Conservation (phyloP, 371 early-diverging fungal species). For the Mucor sp. region DNA sequence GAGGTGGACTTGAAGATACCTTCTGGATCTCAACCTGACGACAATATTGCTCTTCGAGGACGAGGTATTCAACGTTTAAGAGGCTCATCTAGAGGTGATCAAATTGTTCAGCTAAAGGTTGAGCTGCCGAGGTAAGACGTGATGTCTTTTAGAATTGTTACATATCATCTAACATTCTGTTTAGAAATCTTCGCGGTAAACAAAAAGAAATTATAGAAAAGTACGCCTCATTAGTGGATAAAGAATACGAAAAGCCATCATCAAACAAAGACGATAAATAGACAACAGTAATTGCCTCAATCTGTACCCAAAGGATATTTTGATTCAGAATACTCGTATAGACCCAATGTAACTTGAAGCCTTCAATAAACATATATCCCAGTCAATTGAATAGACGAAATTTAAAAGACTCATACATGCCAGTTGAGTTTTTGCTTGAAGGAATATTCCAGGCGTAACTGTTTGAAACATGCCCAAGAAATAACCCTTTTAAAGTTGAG, state of each 20-base stretch:
- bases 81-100: conserved; percentile 73
- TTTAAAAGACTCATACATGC: too few relatives aligned
- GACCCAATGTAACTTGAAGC: too few relatives aligned
- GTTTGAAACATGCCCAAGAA: too few relatives aligned
- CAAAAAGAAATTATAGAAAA: conserved; percentile 38
- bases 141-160: background rate
- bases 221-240: conserved; percentile 38
- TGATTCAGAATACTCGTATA: too few relatives aligned
- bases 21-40: conserved; percentile 86
- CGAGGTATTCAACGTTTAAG: conserved; percentile 73
- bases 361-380: too few relatives aligned
- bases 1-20: conserved; percentile 87
- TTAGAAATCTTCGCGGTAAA: conserved; percentile 28
- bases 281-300: background rate
- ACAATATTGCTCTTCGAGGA: conserved; percentile 70
- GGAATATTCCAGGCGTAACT: too few relatives aligned
- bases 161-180: background rate
- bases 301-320: background rate
- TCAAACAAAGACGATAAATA: background rate
- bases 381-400: too few relatives aligned
- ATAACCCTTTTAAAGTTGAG: too few relatives aligned
- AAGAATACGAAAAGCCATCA: conserved; percentile 11
- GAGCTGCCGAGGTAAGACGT: conserved; percentile 64
- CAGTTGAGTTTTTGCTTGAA: too few relatives aligned
- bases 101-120: conserved; percentile 81